Evolutionary conservation across 1,284 basidiomycete species (phyloP), one percentile per base, ranked within the genome.

Genomic region (Tausonia pullulans): DNA sequence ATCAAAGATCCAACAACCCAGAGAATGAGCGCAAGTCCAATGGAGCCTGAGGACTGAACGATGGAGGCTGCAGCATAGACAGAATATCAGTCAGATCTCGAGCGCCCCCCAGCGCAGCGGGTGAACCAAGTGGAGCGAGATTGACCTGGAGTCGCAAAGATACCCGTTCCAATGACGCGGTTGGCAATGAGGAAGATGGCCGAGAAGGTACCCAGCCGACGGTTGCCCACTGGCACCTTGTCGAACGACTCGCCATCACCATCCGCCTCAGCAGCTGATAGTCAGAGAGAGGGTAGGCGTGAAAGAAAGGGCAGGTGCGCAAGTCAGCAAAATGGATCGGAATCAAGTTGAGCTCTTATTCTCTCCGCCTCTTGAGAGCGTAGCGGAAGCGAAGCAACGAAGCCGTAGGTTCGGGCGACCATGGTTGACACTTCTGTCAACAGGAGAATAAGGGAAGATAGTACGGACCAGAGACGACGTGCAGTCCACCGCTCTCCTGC

Each of bases 101-200:
- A 27, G 27, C 27, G 27, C 27, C 27, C 27, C 27, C 1, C 27
- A 27, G 27, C 27, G 27, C 27, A 27, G 27, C 27, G 27, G 27
- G 27, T 27, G 27, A 27, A 27, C 27, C 27, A 27, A 27, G 27
- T 27, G 27, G 27, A 27, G 27, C 27, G 27, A 27, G 27, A 27
- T 27, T 27, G 27, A 27, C 27, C 27, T 27, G 69, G 66, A 0
- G 68, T 70, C 7, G 69, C 69, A 46, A 71, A 70, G 57, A 70
- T 67, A 7, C 69, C 87, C 66, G 40, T 60, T 1, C 13, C 40
- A 49, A 88, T 84, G 27, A 87, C 80, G 16, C 86, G 81, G 70
- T 89, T 89, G 74, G 87, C 86, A 50, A 88, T 84, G 40, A 89
- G 79, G 68, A 85, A 84, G 7, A 83, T 74, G 0, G 85, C 83